Evolutionary conservation across 225 moss, liverwort and hornwort genomes (phyloP), one percentile per base, ranked within the genome.

Genomic region (Physcomitrellopsis africana): DNA sequence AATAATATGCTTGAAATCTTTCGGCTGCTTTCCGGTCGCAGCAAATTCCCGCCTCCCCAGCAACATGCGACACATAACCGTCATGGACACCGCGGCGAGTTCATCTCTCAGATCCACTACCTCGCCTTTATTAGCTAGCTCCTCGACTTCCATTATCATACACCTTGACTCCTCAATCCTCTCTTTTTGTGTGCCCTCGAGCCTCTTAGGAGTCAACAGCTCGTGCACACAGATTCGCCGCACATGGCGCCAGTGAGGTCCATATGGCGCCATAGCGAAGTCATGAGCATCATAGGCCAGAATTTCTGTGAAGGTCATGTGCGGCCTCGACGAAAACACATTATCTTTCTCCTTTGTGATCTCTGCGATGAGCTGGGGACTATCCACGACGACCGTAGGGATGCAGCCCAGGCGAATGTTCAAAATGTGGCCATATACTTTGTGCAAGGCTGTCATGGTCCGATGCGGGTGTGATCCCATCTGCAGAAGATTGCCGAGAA

Each of bases 271-370:
- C 76, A 72, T 73, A 29, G 76, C 73, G 22, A 77, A 71, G 54
- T 72, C 76, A 19, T 70, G 67, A 0, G 60, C 58, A 51, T 71
- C 77, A 13, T 53, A 81, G 18, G 63, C 51, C 26, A 76, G 55
- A 13, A 71, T 70, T 51, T 67, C 44, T 51, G 72, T 70, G 60
- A 66, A 69, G 11, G 68, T 79, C 58, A 55, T 79, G 17, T 27
- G 6, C 9, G 81, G 81, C 23, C 77, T 62, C 10, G 77, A 81
- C 16, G 72, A 72, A 77, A 81, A 81, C 49, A 70, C 67, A 11
- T 4, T 32, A 65, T 81, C 81, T 54, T 81, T 77, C 58, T 27
- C 72, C 66, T 81, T 72, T 8, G 76, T 76, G 72, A 77, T 46
- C 72, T 72, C 65, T 32, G 20, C 48, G 3, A 77, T 67, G 17